Evolutionary conservation across 495 filamentous ascomycete species (phyloP).

Genomic region (Penicillium verhagenii): DNA sequence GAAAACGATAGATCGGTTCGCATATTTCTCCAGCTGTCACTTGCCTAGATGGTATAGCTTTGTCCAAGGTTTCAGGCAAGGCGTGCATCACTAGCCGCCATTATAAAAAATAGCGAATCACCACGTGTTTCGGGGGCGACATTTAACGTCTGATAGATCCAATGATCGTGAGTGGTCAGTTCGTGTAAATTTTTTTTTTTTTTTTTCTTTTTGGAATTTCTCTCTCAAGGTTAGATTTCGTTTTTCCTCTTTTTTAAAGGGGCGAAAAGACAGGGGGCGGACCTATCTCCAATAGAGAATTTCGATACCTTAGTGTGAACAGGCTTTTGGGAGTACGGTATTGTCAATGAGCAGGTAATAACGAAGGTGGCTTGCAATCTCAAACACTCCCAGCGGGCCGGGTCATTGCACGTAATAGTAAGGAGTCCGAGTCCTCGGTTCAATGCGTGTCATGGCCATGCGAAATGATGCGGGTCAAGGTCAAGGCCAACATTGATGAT

Average conservation of each 20-base stretch:
- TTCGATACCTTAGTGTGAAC: not conserved
- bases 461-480: slow-evolving; percentile 12
- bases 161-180: slow-evolving; percentile 17
- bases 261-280: not conserved
- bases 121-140: not conserved
- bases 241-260: not conserved
- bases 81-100: slow-evolving; percentile 8
- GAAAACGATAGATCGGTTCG: not conserved
- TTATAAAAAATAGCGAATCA: slow-evolving; percentile 20
- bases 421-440: slow-evolving; percentile 1
- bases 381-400: slow-evolving; percentile 17
- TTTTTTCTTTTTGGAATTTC: not conserved
- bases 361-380: slow-evolving; percentile 17
- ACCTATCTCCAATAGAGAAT: not conserved
- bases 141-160: slow-evolving; percentile 28
- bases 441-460: slow-evolving; percentile 15
- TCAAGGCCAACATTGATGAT: not conserved
- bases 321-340: no score
- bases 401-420: slow-evolving; percentile 3
- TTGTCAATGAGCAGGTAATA: not conserved
- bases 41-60: not conserved
- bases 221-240: not conserved
- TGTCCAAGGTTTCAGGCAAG: not conserved
- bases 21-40: not conserved
- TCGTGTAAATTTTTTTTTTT: no score